Evolutionary conservation across 2,329 filamentous ascomycete species (phyloP).

Genomic region (Rhinocladiella mackenziei): DNA sequence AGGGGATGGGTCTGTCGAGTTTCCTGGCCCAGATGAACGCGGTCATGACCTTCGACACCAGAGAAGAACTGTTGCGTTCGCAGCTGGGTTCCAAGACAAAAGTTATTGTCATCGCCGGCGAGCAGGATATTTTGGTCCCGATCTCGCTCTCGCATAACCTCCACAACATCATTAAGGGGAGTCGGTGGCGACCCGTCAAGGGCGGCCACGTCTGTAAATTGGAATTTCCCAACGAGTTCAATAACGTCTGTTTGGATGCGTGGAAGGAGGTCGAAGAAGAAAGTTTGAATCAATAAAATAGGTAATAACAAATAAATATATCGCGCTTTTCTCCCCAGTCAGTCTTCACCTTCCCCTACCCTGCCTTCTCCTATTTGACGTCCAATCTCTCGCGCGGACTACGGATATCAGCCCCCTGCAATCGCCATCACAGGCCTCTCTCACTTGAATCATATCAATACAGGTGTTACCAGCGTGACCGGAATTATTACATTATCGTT

Average conservation of each 20-base stretch:
- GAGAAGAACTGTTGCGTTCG: slow-evolving; percentile 4
- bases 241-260: slow-evolving; percentile 4
- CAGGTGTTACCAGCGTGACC: background rate
- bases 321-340: background rate
- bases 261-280: slow-evolving; percentile 3
- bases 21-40: slow-evolving; percentile 7
- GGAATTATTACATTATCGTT: background rate
- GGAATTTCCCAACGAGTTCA: slow-evolving; percentile 8
- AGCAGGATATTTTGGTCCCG: slow-evolving; percentile 6
- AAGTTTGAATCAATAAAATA: background rate
- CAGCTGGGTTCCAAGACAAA: slow-evolving; percentile 6
- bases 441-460: background rate
- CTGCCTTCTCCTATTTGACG: background rate
- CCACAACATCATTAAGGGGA: slow-evolving; percentile 1
- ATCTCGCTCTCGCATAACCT: slow-evolving; percentile 1
- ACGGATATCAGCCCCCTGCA: background rate
- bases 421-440: background rate
- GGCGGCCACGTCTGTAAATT: slow-evolving; percentile 6
- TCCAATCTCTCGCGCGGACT: background rate
- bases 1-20: slow-evolving; percentile 7
- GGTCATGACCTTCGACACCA: slow-evolving; percentile 4
- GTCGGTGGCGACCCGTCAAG: slow-evolving; percentile 3
- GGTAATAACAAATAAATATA: background rate
- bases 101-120: slow-evolving; percentile 6
- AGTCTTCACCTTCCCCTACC: background rate